Evolutionary conservation across 805 yeast genomes (phyloP).

Genomic region (Debaryomyces prosopidis): DNA sequence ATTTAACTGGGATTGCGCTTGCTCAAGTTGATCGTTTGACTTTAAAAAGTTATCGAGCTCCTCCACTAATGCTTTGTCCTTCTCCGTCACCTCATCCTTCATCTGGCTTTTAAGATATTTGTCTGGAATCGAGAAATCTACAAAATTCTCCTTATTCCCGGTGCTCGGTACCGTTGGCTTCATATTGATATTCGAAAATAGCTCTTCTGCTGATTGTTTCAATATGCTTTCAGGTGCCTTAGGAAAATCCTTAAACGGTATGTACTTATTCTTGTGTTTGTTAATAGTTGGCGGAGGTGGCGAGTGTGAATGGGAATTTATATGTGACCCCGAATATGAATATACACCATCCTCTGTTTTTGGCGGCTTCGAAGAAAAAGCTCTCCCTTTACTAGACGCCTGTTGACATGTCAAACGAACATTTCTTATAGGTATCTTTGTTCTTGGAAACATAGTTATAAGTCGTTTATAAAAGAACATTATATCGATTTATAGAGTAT

Average conservation of each 20-base stretch:
- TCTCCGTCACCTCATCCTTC: constrained; percentile 19
- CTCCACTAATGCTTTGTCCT: constrained; percentile 26
- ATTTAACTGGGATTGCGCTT: constrained; percentile 21
- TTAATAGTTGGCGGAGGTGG: neutral
- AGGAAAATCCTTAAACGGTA: constrained; percentile 35
- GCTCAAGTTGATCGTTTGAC: constrained; percentile 23
- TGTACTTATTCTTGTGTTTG: constrained; percentile 11
- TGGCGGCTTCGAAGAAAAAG: constrained; percentile 12
- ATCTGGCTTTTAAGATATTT: constrained; percentile 21
- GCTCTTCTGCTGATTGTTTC: constrained; percentile 15
- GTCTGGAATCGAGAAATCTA: constrained; percentile 29
- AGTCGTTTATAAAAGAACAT: no score
- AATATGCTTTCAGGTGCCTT: constrained; percentile 21
- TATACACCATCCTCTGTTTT: constrained; percentile 5
- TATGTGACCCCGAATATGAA: neutral
- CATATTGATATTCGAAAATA: constrained; percentile 15
- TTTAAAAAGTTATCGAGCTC: constrained; percentile 22
- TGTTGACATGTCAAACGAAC: neutral
- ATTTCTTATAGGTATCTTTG: neutral
- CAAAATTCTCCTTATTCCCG: constrained; percentile 5
- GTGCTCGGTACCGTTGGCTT: constrained; percentile 2
- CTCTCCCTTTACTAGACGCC: neutral
- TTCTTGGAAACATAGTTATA: neutral
- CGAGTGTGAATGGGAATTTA: neutral
- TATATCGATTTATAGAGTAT: no score